These are phyloP conservation scores for Barnettozyma populi DNA, from an alignment of 805 yeast species.

Conservation along the genomic window DNA sequence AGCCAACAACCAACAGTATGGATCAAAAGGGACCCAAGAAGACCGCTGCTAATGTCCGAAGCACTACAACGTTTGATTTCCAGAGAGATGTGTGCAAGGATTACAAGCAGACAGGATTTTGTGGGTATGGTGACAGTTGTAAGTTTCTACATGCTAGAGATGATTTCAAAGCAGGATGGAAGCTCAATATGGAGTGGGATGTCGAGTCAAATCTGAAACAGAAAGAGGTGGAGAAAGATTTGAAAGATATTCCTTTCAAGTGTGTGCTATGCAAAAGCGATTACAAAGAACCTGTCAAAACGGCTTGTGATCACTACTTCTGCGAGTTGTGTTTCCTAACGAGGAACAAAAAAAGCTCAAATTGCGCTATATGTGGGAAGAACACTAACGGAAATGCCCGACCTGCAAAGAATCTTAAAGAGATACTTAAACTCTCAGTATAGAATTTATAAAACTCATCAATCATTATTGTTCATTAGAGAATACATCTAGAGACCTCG, in stretches of 20 bases:
- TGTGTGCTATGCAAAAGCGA: slow-evolving; percentile 57
- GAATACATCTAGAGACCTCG: not conserved
- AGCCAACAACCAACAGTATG: slow-evolving; percentile 17
- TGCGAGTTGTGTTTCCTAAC: slow-evolving; percentile 57
- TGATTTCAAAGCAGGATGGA: slow-evolving; percentile 69
- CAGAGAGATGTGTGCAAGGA: slow-evolving; percentile 95
- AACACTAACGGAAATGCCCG: slow-evolving; percentile 57
- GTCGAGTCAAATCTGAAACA: slow-evolving; percentile 17
- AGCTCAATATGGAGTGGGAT: slow-evolving; percentile 70
- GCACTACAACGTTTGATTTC: slow-evolving; percentile 73
- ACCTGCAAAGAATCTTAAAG: slow-evolving; percentile 41
- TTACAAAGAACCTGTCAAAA: slow-evolving; percentile 50
- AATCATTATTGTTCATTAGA: not conserved
- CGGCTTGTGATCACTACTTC: slow-evolving; percentile 58
- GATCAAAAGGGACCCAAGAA: slow-evolving; percentile 34
- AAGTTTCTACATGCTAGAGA: slow-evolving; percentile 90
- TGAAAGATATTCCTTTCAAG: slow-evolving; percentile 44
- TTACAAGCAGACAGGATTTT: slow-evolving; percentile 82
- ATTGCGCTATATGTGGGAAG: slow-evolving; percentile 52
- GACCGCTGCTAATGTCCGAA: slow-evolving; percentile 43
- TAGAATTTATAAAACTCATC: not conserved
- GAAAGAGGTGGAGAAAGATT: slow-evolving; percentile 22
- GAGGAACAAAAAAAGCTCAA: slow-evolving; percentile 36
- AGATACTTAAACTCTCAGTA: slow-evolving; percentile 14
- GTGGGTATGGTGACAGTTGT: slow-evolving; percentile 97